Evolutionary conservation across 164 flowering plant species (phyloP).

Genomic region (Buxus sempervirens): DNA sequence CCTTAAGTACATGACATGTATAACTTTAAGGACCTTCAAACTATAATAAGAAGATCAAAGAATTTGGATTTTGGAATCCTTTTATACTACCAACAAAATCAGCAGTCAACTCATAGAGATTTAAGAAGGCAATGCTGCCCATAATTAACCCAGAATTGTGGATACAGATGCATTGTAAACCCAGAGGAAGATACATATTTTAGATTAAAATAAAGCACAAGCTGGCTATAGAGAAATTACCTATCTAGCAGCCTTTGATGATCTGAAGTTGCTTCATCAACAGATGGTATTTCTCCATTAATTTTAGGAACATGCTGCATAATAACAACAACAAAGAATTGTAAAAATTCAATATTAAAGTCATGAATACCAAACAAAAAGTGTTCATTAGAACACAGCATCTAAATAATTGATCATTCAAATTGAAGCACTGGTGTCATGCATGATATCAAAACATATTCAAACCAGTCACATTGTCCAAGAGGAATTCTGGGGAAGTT

Average conservation of each 20-base stretch:
- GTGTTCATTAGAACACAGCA: neutral
- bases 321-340: neutral
- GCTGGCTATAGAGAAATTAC: constrained; percentile 27
- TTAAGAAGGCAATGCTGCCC: neutral
- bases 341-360: neutral
- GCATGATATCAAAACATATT: neutral
- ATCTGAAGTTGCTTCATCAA: constrained; percentile 91
- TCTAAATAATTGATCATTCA: neutral
- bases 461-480: no score
- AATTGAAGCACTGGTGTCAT: neutral
- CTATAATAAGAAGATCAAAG: neutral
- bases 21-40: neutral
- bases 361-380: neutral
- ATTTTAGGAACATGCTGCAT: constrained; percentile 90
- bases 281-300: constrained; percentile 94
- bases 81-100: neutral
- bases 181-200: neutral
- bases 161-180: neutral
- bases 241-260: constrained; percentile 88
- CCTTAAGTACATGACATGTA: neutral
- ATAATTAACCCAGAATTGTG: neutral
- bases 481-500: no score
- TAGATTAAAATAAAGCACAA: neutral
- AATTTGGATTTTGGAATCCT: neutral
- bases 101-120: neutral